Base-by-base conservation (phyloP, 2,329 filamentous ascomycete genomes). In the Colletotrichum sidae region DNA sequence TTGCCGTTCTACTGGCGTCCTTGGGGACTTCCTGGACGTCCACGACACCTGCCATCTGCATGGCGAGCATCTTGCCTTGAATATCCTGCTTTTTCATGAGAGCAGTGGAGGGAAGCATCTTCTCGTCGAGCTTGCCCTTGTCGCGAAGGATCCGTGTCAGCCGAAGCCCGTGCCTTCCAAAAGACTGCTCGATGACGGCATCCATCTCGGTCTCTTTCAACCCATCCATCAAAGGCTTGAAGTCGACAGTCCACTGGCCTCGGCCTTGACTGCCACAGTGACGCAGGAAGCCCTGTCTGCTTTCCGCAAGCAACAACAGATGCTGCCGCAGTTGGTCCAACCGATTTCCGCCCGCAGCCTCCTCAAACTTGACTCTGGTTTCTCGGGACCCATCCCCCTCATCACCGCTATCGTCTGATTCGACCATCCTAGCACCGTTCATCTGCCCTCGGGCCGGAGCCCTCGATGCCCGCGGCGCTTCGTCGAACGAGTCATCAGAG, bases 121-220 rank as follows among this genome's bases (percentile, higher is more conserved):
- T 97, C 77, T 99, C 96, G 70, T 98, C 95, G n/a, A 98, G 83
- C 74, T 96, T 97, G 57, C 96, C 96, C 74, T 94, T 93, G 64
- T 92, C 90, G 44, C 91, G 87, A 17, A 99, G 85, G 60, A 98
- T 93, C 17, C 93, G 91, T 17, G 94, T 86, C n/a, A 99, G 83
- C 8, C 95, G 92, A 15, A 95, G 85, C 1, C 93, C 93, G 51
- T 91, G 83, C 8, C 87, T 86, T 8, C 93, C 94, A 70, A 93
- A 94, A 2, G 88, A 88, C 56, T 93, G 88, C 68, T 91, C 87
- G 60, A 98, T 90, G 46, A 94, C 90, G 12, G 90, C 88, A 76
- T 97, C 93, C 37, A 98, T 82, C 75, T 97, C 93, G 6, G 86
- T 80, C 72, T 94, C 90, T 49, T 91, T 89, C 39, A 98, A 81